Conservation (phyloP, 441 rosid species). For the Populus hybrid region DNA sequence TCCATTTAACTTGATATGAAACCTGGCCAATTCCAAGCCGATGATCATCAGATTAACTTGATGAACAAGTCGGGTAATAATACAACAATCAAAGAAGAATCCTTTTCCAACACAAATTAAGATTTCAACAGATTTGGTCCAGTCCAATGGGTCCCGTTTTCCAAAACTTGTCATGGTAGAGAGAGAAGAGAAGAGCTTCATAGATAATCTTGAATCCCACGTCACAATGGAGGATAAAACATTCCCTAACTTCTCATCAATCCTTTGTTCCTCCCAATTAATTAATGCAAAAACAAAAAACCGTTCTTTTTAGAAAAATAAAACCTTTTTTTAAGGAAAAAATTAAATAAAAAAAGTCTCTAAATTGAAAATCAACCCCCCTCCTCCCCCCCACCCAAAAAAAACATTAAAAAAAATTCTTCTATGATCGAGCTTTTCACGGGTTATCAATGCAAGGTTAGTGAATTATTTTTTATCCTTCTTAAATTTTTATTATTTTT, state of each 20-base stretch:
- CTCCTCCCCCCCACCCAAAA: neutral
- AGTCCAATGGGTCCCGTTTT: neutral
- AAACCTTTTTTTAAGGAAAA: neutral
- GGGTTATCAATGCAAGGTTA: neutral
- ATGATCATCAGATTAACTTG: too few species aligned
- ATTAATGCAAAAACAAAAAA: neutral
- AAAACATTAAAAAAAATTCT: neutral
- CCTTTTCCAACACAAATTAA: neutral
- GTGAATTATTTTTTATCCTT: neutral
- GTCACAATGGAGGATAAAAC: neutral
- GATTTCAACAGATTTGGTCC: neutral
- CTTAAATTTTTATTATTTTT: too few species aligned
- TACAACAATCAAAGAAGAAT: too few species aligned
- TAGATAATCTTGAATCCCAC: neutral
- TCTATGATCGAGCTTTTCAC: neutral
- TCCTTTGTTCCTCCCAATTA: neutral
- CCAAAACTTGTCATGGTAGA: neutral
- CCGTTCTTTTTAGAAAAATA: neutral
- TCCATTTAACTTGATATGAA: too few species aligned
- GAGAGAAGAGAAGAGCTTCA: neutral
- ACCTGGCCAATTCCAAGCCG: too few species aligned
- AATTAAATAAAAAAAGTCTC: neutral
- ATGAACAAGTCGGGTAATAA: too few species aligned
- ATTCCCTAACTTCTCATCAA: neutral
- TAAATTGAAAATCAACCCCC: neutral